phyloP scores from a whole-genome alignment of 2,329 filamentous ascomycete genomes.

The Aspergillus ochraceus region DNA sequence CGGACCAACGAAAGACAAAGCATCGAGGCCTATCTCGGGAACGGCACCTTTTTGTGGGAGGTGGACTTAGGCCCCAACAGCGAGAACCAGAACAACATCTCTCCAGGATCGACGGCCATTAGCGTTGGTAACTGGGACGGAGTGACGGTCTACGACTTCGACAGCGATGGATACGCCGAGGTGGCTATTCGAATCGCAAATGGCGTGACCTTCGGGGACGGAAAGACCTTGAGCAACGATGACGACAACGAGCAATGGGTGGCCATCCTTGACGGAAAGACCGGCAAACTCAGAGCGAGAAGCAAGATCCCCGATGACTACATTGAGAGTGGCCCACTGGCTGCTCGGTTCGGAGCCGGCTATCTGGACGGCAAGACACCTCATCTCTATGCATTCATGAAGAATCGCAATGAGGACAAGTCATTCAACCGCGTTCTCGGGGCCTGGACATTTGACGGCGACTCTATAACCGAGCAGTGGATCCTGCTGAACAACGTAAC shows the following conservation, averaged over 20 bases:
- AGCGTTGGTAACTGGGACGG: conserved; percentile 1
- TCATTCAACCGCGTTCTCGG: neutral
- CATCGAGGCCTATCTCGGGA: conserved; percentile 2
- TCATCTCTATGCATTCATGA: conserved; percentile 4
- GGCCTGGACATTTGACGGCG: conserved; percentile 7
- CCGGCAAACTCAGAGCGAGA: neutral
- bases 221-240: neutral
- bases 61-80: conserved; percentile 2
- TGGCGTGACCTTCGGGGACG: conserved; percentile 7
- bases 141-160: conserved; percentile 8
- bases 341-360: conserved; percentile 1
- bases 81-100: conserved; percentile 10
- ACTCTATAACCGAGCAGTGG: neutral
- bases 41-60: conserved; percentile 4
- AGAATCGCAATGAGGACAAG: neutral
- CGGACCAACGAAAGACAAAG: neutral
- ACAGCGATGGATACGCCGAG: conserved; percentile 3
- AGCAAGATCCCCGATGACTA: conserved; percentile 1
- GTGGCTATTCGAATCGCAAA: conserved; percentile 4
- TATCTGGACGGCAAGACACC: conserved; percentile 5
- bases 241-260: conserved; percentile 6
- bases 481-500: neutral
- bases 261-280: conserved; percentile 1
- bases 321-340: conserved; percentile 4
- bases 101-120: conserved; percentile 1